A percentile compares a stretch with the other conserved stretches of the same genome.
Conservation (phyloP, 768 basidiomycete genomes). For the Pleurotus djamor region DNA sequence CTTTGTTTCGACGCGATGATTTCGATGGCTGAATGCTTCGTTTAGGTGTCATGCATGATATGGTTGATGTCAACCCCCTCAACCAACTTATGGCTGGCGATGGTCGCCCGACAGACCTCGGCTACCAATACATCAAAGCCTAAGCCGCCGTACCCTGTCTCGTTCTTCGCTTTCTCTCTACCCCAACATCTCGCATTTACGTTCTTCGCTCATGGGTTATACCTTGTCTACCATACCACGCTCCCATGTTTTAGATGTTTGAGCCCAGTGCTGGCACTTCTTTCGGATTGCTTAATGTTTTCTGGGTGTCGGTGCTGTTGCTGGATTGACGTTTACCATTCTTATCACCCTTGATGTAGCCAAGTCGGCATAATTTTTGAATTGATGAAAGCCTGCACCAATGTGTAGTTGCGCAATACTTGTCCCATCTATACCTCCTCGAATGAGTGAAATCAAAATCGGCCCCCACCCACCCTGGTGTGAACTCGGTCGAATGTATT, state of each 20-base stretch:
- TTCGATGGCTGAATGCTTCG: not conserved
- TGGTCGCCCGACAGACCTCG: constrained; percentile 53
- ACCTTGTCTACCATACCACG: not conserved
- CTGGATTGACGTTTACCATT: constrained; percentile 3
- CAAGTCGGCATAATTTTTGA: not conserved
- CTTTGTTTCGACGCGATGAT: not conserved
- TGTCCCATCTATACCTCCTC: too few species aligned
- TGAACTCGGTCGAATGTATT: not conserved
- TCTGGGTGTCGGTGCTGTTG: constrained; percentile 6
- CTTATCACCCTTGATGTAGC: constrained; percentile 2
- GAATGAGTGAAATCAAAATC: too few species aligned
- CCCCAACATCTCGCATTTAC: not conserved
- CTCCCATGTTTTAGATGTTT: constrained; percentile 3
- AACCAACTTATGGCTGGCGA: constrained; percentile 49
- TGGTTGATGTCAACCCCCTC: constrained; percentile 52
- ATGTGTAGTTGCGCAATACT: not conserved
- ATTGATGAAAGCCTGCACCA: not conserved
- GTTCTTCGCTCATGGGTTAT: constrained; percentile 7
- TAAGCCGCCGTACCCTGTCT: not conserved
- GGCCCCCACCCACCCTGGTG: not conserved
- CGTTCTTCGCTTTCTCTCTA: not conserved
- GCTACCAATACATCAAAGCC: constrained; percentile 40
- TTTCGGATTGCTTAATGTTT: constrained; percentile 7
- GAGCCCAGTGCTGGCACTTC: constrained; percentile 5
- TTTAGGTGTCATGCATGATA: constrained; percentile 52